Base-by-base conservation (phyloP, 2,329 filamentous ascomycete species). In the Pestalotiopsis sp. region DNA sequence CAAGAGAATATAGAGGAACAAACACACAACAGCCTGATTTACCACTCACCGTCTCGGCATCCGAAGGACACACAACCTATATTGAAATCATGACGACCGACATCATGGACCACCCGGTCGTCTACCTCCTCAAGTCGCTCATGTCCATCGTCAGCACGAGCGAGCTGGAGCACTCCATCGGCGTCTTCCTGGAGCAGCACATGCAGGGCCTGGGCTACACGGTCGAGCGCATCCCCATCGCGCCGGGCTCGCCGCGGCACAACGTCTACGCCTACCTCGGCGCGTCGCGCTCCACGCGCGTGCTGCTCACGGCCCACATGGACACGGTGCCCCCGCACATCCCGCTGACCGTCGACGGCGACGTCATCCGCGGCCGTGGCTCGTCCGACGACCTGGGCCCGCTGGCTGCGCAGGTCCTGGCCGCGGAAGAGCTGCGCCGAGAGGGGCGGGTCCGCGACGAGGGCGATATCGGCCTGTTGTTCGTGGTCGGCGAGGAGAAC, bases 401-500 rank as follows among this genome's bases (percentile, higher is more conserved):
- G 0, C 67, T 88, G 66, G 85, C 86, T 1, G 81, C 85, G 5
- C 85, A 87, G 71, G 82, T 87, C 63, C 81, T 83, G 45, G 86
- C 86, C 0, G 77, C 83, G 1, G 75, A 79, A 63, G 76, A 78
- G 68, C 69, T 79, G 60, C 73, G 74, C 4, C 69, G 70, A 2
- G 74, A 78, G 55, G 72, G 70, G 0, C 62, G 66, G 9, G 62
- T 78, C n/a, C 45, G 45, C 17, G 62, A 72, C 64, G 72, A 73
- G 0, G 76, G 75, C 1, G 78, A 79, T 63, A 70, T 76, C 4
- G 75, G 74, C 17, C 71, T 80, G 17, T 64, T 80, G 2, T 80
- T 79, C 67, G 78, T 80, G 2, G 83, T 88, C 0, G 86, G 85
- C 17, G 86, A 88, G 73, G 86, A 88, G 69, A 81, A 80, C 14